Conservation (phyloP, 106 monocot genomes). For the Dendrobium chrysotoxum region DNA sequence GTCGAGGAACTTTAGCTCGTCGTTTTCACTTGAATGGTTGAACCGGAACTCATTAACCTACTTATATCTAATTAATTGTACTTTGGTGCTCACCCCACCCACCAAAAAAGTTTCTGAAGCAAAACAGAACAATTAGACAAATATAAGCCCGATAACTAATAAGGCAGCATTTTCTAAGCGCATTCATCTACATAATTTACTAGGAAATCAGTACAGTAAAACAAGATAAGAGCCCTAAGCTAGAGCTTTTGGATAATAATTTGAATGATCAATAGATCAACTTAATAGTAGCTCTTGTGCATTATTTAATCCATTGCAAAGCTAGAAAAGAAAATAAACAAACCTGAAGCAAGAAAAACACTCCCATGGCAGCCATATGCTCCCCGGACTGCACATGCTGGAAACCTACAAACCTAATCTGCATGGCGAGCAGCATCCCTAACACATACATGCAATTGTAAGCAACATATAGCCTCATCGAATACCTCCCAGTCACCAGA, state of each 20-base stretch:
- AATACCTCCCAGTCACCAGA: slow-evolving; percentile 69
- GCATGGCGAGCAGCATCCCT: slow-evolving; percentile 79
- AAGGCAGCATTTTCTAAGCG: background rate
- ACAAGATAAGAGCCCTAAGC: background rate
- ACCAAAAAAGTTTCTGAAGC: no score
- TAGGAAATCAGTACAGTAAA: background rate
- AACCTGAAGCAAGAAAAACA: slow-evolving; percentile 79
- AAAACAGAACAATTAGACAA: background rate
- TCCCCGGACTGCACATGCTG: slow-evolving; percentile 86
- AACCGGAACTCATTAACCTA: no score
- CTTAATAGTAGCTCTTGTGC: background rate
- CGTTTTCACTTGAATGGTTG: no score
- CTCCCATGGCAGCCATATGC: slow-evolving; percentile 82
- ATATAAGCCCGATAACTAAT: background rate
- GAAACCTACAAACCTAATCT: slow-evolving; percentile 76
- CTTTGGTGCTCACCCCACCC: no score
- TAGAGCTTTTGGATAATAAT: background rate
- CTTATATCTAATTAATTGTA: no score
- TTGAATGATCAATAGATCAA: background rate
- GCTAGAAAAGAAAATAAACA: background rate
- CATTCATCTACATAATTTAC: background rate
- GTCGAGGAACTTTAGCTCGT: no score
- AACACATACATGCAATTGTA: slow-evolving; percentile 68
- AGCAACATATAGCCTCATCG: slow-evolving; percentile 70
- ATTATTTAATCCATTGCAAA: background rate